Conservation (phyloP, 352 stramenopile species). For the Peronospora farinosa region DNA sequence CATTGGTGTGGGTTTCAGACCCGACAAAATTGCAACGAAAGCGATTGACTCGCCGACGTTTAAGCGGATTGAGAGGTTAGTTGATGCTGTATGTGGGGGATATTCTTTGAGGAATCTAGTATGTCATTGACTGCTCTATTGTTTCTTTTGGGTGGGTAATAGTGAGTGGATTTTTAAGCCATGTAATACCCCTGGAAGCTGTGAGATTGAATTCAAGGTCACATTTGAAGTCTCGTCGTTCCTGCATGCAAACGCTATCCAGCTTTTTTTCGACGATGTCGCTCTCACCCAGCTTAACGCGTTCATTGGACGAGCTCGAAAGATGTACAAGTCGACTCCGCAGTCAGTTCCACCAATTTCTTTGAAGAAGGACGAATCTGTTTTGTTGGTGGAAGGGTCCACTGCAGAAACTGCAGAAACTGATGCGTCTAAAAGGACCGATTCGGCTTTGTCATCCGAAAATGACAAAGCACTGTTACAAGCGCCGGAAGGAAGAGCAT, state of each 20-base stretch:
- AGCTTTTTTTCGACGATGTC: conserved; percentile 84
- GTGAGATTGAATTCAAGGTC: conserved; percentile 71
- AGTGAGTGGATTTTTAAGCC: conserved; percentile 72
- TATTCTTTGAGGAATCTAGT: neutral
- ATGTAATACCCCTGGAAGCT: conserved; percentile 45
- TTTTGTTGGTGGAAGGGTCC: neutral
- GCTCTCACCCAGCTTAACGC: conserved; percentile 74
- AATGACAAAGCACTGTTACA: conserved; percentile 12
- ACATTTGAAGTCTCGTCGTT: conserved; percentile 79
- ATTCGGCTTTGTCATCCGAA: neutral
- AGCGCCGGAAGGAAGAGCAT: conserved; percentile 18
- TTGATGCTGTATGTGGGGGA: neutral
- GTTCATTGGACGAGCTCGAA: conserved; percentile 61
- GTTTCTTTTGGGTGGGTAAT: conserved; percentile 4
- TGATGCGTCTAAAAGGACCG: neutral
- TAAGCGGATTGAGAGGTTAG: conserved; percentile 79
- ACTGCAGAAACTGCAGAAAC: conserved; percentile 1
- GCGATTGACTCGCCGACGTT: conserved; percentile 81
- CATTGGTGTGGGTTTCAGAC: conserved; percentile 20
- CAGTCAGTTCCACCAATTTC: conserved; percentile 10
- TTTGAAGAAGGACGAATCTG: conserved; percentile 3
- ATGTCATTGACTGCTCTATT: conserved; percentile 7
- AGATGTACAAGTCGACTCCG: conserved; percentile 37
- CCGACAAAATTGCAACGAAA: conserved; percentile 65
- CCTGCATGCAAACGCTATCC: conserved; percentile 71